These are phyloP conservation scores for Diophrys appendiculata DNA, from an alignment of 73 alveolate genomes.

Conservation along the genomic window DNA sequence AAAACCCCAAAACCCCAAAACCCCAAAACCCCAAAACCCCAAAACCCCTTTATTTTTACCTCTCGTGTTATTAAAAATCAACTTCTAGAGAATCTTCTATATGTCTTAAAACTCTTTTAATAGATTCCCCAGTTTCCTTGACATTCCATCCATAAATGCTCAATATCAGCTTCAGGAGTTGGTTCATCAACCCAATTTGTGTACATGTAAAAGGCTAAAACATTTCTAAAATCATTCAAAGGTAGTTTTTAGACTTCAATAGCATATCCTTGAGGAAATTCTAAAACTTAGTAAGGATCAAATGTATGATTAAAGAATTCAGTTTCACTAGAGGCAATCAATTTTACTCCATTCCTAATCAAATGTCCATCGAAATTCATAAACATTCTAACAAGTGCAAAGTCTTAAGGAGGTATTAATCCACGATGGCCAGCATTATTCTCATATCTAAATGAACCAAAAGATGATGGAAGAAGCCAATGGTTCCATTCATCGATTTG, in stretches of 20 bases:
- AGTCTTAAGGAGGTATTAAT: constrained; percentile 33
- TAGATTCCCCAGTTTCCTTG: constrained; percentile 82
- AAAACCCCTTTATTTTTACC: too few species aligned
- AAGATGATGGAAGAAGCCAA: constrained; percentile 68
- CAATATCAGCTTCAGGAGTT: constrained; percentile 51
- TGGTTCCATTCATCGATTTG: constrained; percentile 73
- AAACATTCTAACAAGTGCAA: constrained; percentile 72
- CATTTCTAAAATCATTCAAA: constrained; percentile 69
- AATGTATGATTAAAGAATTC: constrained; percentile 57
- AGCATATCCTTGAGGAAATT: constrained; percentile 63
- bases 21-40: too few species aligned
- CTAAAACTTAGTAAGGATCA: constrained; percentile 73
- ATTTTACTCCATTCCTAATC: constrained; percentile 74
- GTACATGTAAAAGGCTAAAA: constrained; percentile 37
- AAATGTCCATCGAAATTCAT: constrained; percentile 84
- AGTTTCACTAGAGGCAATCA: constrained; percentile 57
- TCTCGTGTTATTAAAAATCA: too few species aligned
- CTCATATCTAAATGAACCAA: constrained; percentile 73
- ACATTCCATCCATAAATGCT: constrained; percentile 69
- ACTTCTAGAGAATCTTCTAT: too few species aligned
- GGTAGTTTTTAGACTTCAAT: constrained; percentile 59
- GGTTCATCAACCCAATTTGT: constrained; percentile 58
- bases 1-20: too few species aligned
- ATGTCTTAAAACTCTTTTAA: too few species aligned
- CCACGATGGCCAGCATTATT: constrained; percentile 19